A percentile compares a stretch with the other conserved stretches of the same genome.
Conservation (phyloP, 345 rosid species). For the Balakata baccata region DNA sequence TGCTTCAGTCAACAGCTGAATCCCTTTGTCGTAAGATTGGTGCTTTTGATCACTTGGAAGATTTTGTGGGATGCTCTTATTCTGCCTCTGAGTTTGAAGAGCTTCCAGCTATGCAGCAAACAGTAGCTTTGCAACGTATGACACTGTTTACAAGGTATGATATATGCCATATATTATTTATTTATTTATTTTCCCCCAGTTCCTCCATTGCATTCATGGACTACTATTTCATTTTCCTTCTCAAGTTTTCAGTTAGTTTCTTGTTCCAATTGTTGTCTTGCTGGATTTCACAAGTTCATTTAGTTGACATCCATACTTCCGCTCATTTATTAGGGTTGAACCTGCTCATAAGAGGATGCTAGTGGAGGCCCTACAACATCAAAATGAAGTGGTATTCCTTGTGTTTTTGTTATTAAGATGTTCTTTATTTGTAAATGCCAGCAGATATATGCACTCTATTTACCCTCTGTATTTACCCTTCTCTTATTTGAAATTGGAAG, state of each 20-base stretch:
- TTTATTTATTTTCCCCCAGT: not conserved
- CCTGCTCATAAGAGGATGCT: slow-evolving; percentile 98
- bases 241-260: not conserved
- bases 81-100: slow-evolving; percentile 95
- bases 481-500: not conserved
- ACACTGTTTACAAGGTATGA: slow-evolving; percentile 82
- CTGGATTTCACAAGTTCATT: slow-evolving; percentile 11
- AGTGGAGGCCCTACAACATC: slow-evolving; percentile 92
- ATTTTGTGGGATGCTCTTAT: slow-evolving; percentile 77
- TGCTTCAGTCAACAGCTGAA: slow-evolving; percentile 90
- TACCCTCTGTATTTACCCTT: not conserved
- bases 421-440: not conserved
- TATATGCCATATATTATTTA: slow-evolving; percentile 2
- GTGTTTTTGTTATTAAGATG: slow-evolving; percentile 1
- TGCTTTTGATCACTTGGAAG: slow-evolving; percentile 84
- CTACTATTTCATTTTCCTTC: not conserved
- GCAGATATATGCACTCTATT: not conserved
- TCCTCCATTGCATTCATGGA: not conserved
- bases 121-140: slow-evolving; percentile 82
- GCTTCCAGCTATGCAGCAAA: slow-evolving; percentile 86
- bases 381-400: slow-evolving; percentile 89
- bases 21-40: slow-evolving; percentile 93
- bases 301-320: slow-evolving; percentile 15
- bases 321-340: slow-evolving; percentile 64
- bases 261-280: not conserved